Evolutionary conservation across 176 grass and related monocot genomes (phyloP).

Genomic region (Raddia guianensis): DNA sequence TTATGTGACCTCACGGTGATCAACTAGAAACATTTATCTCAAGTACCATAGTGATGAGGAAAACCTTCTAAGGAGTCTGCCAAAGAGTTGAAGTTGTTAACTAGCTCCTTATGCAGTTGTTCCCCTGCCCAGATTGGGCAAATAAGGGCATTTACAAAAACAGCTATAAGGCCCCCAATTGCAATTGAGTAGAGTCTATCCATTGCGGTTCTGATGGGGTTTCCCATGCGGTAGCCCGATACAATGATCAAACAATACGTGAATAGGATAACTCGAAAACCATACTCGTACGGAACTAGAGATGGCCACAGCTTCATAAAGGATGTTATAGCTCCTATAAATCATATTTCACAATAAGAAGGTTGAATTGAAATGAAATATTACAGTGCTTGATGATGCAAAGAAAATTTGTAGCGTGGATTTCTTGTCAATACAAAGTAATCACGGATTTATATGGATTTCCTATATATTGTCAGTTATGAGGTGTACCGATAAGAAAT

Average conservation of each 20-base stretch:
- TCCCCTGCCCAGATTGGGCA: conserved; percentile 88
- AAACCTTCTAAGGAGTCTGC: conserved; percentile 84
- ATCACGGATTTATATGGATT: conserved; percentile 14
- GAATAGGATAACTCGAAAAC: conserved; percentile 84
- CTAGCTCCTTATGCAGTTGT: conserved; percentile 80
- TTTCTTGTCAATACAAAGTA: conserved; percentile 7
- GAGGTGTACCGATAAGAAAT: conserved; percentile 65
- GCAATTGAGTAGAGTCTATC: conserved; percentile 81
- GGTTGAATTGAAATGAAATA: conserved; percentile 28
- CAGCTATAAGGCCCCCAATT: conserved; percentile 68
- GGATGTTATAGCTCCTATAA: conserved; percentile 70
- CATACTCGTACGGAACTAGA: conserved; percentile 75
- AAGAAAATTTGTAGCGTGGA: conserved; percentile 10
- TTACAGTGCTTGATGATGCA: neutral
- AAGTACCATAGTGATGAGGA: conserved; percentile 14
- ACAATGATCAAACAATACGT: conserved; percentile 85
- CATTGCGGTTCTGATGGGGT: conserved; percentile 72
- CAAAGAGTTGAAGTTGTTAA: conserved; percentile 63
- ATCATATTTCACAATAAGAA: conserved; percentile 35
- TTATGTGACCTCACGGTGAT: conserved; percentile 22
- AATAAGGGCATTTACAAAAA: conserved; percentile 69
- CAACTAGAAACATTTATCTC: conserved; percentile 2
- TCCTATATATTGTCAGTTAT: neutral
- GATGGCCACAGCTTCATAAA: conserved; percentile 91
- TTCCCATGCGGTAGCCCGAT: conserved; percentile 83